Evolutionary conservation across 805 yeast species (phyloP), one percentile per base, ranked within the genome.

Genomic region (Ogataea saltuana): DNA sequence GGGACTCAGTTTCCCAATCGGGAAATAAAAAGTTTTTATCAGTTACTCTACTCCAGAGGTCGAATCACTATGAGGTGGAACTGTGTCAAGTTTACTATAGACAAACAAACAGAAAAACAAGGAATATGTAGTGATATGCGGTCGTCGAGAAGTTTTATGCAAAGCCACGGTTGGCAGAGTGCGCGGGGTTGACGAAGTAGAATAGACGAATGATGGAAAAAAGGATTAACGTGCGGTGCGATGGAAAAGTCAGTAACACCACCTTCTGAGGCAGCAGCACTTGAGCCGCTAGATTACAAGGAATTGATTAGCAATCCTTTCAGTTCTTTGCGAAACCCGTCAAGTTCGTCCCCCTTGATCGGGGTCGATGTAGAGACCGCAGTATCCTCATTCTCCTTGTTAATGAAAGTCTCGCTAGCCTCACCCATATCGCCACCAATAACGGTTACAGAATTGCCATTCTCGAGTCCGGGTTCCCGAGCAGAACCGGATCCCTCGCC

Each of bases 341-440:
- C 17, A 13, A 47, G 44, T 39, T 48, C 48, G 9, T 50, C 54
- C 25, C 20, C 40, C 18, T 53, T 53, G 28, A 53, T 45, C 11
- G 56, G 56, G 4, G 56, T 53, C 5, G 56, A 53, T 49, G 45
- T 53, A 10, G 45, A 35, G 15, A 50, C 20, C 15, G 51, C 34
- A 22, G 41, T 33, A 13, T 27, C 48, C n/a, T 42, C 48, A 30
- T 41, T 49, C 23, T 46, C 52, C 22, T 38, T 40, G 19, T 33
- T 42, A 10, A 35, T 17, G 18, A 26, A 25, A 4, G 23, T 18
- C 16, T 35, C 31, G 9, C 31, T 26, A 6, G 21, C 22, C 16
- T 25, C 30, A 8, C 31, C 31, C 8, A 8, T 25, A 4, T 35
- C 31, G 22, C 18, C 15, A n/a, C 20, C 28, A 37, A 20, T 22